Evolutionary conservation across 192 early-diverging fungal species (phyloP).

Genomic region (Nowakowskiella sp.): DNA sequence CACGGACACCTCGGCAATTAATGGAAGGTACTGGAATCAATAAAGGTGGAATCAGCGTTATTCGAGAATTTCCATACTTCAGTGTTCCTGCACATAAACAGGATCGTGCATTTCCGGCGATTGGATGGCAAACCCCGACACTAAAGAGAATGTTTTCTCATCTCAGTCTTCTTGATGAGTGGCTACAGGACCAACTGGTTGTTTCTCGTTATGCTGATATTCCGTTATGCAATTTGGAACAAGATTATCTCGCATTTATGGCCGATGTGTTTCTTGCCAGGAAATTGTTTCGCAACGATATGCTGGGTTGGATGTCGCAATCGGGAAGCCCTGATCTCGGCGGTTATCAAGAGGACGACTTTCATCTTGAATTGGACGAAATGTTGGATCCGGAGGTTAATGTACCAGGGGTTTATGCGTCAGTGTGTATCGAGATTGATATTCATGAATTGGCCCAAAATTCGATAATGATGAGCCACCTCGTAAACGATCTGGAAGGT

Average conservation of each 20-base stretch:
- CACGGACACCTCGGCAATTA: slow-evolving; percentile 35
- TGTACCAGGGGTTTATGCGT: slow-evolving; percentile 62
- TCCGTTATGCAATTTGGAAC: slow-evolving; percentile 83
- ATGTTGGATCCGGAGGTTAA: slow-evolving; percentile 67
- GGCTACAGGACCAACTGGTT: slow-evolving; percentile 62
- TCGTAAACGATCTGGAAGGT: slow-evolving; percentile 76
- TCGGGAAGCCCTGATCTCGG: slow-evolving; percentile 77
- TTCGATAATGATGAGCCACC: slow-evolving; percentile 65
- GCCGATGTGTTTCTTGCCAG: slow-evolving; percentile 82
- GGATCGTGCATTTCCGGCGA: slow-evolving; percentile 63
- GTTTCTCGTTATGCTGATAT: slow-evolving; percentile 75
- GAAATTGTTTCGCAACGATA: slow-evolving; percentile 63
- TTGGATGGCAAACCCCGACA: slow-evolving; percentile 77
- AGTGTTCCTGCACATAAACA: slow-evolving; percentile 60
- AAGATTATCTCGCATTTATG: slow-evolving; percentile 71
- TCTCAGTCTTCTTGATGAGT: slow-evolving; percentile 65
- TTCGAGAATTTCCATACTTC: slow-evolving; percentile 60
- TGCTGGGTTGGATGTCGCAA: slow-evolving; percentile 87
- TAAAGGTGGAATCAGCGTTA: slow-evolving; percentile 39
- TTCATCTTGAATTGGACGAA: slow-evolving; percentile 43
- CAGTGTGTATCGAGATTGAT: slow-evolving; percentile 79
- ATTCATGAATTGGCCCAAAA: slow-evolving; percentile 73
- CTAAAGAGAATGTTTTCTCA: slow-evolving; percentile 65
- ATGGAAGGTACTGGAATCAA: slow-evolving; percentile 29
- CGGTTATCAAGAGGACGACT: slow-evolving; percentile 75